Evolutionary conservation across 148 eudicot genomes (phyloP).

Genomic region (Rhododendron kiyosumense): DNA sequence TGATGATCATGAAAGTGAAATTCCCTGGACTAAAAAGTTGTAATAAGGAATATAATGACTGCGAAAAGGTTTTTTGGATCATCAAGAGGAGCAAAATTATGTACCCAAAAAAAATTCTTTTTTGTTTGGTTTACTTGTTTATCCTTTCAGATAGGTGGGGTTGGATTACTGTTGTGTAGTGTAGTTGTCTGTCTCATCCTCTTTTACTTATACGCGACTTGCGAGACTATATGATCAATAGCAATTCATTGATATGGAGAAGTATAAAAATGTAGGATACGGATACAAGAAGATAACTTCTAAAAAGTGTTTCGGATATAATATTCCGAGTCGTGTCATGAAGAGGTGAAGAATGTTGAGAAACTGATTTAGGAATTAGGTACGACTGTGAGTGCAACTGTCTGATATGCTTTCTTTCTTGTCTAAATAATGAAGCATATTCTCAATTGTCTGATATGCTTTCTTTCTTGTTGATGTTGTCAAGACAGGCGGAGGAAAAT

Average conservation of each 20-base stretch:
- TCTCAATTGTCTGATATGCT: not conserved
- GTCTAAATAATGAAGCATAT: not conserved
- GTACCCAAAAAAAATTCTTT: not conserved
- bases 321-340: not conserved
- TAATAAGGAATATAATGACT: not conserved
- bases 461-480: not conserved
- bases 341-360: not conserved
- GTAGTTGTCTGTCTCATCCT: not conserved
- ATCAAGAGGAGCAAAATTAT: not conserved
- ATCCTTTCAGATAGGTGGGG: not conserved
- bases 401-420: not conserved
- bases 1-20: not conserved
- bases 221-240: not conserved
- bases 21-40: not conserved
- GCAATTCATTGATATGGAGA: not conserved
- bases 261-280: not conserved
- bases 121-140: not conserved
- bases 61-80: not conserved
- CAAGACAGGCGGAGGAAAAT: conserved; percentile 25
- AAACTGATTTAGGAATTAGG: not conserved
- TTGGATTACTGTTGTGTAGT: not conserved
- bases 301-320: not conserved
- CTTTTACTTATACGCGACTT: not conserved
- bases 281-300: not conserved
- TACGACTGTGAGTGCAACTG: not conserved